These are phyloP conservation scores for Schrenkiella parvula DNA, from an alignment of 345 rosid genomes.

Conservation along the genomic window DNA sequence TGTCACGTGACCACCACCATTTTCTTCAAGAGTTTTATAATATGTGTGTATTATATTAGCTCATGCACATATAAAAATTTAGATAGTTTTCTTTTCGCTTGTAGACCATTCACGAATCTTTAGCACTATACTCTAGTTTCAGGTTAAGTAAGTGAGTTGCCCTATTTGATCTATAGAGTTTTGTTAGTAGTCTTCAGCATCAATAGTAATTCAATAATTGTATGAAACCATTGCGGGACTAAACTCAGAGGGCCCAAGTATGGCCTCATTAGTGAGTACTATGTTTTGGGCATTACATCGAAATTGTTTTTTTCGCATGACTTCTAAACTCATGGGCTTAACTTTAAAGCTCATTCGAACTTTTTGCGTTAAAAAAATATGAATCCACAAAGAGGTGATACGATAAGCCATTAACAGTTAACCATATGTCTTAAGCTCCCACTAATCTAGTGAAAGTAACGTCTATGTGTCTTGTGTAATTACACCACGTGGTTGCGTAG, in stretches of 20 bases:
- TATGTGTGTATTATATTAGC: constrained; percentile 13
- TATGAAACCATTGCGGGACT: background rate
- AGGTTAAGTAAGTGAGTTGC: background rate
- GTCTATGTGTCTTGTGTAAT: too few relatives aligned
- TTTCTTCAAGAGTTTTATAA: background rate
- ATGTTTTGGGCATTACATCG: background rate
- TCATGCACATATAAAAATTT: constrained; percentile 1
- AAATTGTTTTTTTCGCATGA: background rate
- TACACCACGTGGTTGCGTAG: too few relatives aligned
- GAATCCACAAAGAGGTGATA: too few relatives aligned
- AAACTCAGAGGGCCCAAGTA: background rate
- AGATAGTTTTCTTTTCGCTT: background rate
- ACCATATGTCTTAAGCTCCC: too few relatives aligned
- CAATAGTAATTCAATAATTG: background rate
- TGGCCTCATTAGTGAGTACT: background rate
- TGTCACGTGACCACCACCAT: constrained; percentile 33
- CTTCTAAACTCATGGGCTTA: background rate
- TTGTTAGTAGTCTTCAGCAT: background rate
- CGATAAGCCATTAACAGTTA: too few relatives aligned
- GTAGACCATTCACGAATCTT: background rate
- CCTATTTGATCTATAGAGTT: background rate
- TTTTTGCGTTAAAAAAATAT: too few relatives aligned
- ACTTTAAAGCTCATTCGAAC: background rate
- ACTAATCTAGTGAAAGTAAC: too few relatives aligned
- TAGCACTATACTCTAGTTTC: background rate